Conservation (phyloP, 371 early-diverging fungal genomes). For the Nematocida major region DNA sequence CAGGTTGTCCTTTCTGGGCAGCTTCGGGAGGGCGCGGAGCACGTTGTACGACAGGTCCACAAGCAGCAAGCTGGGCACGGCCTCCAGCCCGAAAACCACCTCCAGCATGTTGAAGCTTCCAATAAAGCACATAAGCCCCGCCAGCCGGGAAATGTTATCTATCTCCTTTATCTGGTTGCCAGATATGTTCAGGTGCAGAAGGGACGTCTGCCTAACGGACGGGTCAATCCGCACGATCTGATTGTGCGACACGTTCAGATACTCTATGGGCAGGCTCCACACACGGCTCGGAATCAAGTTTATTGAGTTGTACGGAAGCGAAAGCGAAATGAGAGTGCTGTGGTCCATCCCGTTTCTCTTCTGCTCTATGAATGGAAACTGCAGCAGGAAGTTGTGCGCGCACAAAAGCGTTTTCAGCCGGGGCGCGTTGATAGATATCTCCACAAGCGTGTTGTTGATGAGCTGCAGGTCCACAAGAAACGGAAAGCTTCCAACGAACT, state of each 20-base stretch:
- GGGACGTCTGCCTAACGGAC: constrained; percentile 1
- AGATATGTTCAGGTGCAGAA: constrained; percentile 36
- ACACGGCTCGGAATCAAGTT: constrained; percentile 34
- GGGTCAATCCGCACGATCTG: constrained; percentile 39
- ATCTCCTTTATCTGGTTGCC: constrained; percentile 48
- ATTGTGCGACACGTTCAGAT: constrained; percentile 37
- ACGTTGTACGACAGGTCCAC: constrained; percentile 38
- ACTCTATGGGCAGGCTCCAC: constrained; percentile 35
- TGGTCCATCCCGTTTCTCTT: neutral
- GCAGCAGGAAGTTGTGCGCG: constrained; percentile 23
- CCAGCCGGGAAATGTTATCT: constrained; percentile 10
- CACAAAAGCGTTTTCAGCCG: constrained; percentile 30
- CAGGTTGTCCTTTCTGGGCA: neutral
- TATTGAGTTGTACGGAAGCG: constrained; percentile 41
- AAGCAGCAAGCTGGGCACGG: neutral
- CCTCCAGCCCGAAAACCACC: constrained; percentile 5
- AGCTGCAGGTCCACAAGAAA: constrained; percentile 25
- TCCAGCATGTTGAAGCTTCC: constrained; percentile 48
- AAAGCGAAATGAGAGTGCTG: constrained; percentile 5
- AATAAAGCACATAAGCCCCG: constrained; percentile 17
- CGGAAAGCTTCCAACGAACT: constrained; percentile 37
- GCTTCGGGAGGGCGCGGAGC: constrained; percentile 15
- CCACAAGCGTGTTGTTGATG: constrained; percentile 23
- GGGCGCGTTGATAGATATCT: constrained; percentile 22
- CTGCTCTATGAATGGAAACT: constrained; percentile 46